These are phyloP conservation scores for Desmodesmus armatus DNA, from an alignment of 139 green algal species.

Conservation along the genomic window DNA sequence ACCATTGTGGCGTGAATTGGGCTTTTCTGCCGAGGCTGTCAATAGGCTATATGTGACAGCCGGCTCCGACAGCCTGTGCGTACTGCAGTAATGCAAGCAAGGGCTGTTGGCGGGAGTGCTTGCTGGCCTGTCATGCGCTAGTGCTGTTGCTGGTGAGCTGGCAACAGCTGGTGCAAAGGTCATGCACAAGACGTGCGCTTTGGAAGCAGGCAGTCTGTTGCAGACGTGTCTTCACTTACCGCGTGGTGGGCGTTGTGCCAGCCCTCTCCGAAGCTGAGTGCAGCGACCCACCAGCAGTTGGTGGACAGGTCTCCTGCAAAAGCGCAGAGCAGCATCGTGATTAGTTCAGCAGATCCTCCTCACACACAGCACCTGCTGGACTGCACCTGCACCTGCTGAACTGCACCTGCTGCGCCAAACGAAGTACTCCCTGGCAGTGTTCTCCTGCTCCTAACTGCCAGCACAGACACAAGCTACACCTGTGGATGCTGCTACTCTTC, in stretches of 20 bases:
- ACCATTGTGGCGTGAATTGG: not conserved
- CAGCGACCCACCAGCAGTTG: slow-evolving; percentile 79
- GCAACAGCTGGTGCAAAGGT: slow-evolving; percentile 78
- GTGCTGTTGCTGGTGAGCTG: slow-evolving; percentile 56
- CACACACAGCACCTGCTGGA: not conserved
- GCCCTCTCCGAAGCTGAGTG: slow-evolving; percentile 90
- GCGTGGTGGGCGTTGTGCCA: slow-evolving; percentile 94
- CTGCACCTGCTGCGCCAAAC: too few relatives aligned
- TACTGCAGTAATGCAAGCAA: not conserved
- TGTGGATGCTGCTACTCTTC: not conserved
- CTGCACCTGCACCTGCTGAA: not conserved
- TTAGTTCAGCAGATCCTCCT: too few relatives aligned
- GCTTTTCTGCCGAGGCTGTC: too few relatives aligned
- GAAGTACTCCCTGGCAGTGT: too few relatives aligned
- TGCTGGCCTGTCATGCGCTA: slow-evolving; percentile 41
- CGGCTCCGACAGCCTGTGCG: too few relatives aligned
- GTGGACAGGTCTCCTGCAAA: slow-evolving; percentile 74
- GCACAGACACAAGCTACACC: not conserved
- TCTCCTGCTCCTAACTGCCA: too few relatives aligned
- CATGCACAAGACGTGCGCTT: too few relatives aligned
- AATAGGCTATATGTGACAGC: too few relatives aligned
- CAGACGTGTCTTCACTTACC: too few relatives aligned
- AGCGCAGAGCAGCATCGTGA: not conserved
- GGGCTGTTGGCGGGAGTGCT: not conserved
- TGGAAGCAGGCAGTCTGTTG: slow-evolving; percentile 69